phyloP scores from a whole-genome alignment of 176 grass and related monocot genomes.

The Oryza longistaminata region DNA sequence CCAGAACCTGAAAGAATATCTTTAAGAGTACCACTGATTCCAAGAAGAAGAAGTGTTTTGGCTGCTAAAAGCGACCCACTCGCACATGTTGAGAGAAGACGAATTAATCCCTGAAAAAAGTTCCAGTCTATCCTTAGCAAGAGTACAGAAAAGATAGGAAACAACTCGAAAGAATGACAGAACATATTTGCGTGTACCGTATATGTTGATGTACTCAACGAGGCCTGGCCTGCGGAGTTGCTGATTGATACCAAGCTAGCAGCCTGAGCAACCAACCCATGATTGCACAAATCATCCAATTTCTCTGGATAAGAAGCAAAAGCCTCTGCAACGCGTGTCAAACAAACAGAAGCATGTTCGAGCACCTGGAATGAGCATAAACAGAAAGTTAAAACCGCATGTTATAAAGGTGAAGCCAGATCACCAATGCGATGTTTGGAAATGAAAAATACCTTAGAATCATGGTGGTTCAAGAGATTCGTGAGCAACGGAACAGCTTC shows the following conservation, averaged over 20 bases:
- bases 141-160: slow-evolving; percentile 2
- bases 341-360: slow-evolving; percentile 91
- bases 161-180: background rate
- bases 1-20: slow-evolving; percentile 81
- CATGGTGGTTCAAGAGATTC: slow-evolving; percentile 86
- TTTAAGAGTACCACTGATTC: slow-evolving; percentile 84
- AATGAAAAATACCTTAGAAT: slow-evolving; percentile 49
- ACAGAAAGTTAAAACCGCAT: background rate
- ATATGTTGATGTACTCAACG: slow-evolving; percentile 81
- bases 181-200: slow-evolving; percentile 52
- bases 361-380: slow-evolving; percentile 50
- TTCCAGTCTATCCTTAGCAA: background rate
- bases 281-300: slow-evolving; percentile 83
- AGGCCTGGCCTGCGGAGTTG: slow-evolving; percentile 75
- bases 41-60: slow-evolving; percentile 89
- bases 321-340: slow-evolving; percentile 87
- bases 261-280: slow-evolving; percentile 77
- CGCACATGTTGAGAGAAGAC: slow-evolving; percentile 80
- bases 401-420: background rate
- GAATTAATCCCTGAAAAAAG: slow-evolving; percentile 75
- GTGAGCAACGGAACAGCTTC: slow-evolving; percentile 76
- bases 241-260: slow-evolving; percentile 64
- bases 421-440: background rate
- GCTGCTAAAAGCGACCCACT: slow-evolving; percentile 78
- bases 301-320: slow-evolving; percentile 70